Evolutionary conservation across 768 basidiomycete genomes (phyloP).

Genomic region (Termitomyces sp.): DNA sequence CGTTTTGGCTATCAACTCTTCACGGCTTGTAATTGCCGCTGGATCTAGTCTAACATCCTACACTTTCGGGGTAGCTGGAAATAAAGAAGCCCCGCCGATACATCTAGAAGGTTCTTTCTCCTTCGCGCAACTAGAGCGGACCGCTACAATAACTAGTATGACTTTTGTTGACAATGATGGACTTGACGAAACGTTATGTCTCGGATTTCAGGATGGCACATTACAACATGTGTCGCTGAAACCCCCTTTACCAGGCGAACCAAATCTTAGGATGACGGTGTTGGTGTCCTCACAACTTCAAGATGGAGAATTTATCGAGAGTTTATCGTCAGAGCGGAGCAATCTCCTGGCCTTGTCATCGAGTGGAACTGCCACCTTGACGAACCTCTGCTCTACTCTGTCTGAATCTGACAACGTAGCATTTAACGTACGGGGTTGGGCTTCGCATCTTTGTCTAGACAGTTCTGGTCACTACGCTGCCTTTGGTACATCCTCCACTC

Average conservation of each 20-base stretch:
- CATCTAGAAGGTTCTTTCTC: constrained; percentile 42
- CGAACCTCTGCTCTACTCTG: constrained; percentile 16
- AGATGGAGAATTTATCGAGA: constrained; percentile 50
- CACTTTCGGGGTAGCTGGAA: constrained; percentile 32
- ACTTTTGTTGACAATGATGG: constrained; percentile 44
- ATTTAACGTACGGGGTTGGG: constrained; percentile 59
- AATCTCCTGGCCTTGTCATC: constrained; percentile 57
- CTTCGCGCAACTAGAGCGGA: constrained; percentile 29
- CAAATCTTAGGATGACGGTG: constrained; percentile 12
- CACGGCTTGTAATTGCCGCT: constrained; percentile 58
- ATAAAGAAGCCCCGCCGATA: constrained; percentile 38
- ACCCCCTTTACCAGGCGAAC: constrained; percentile 13
- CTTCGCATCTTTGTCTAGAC: constrained; percentile 49
- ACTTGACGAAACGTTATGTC: constrained; percentile 40
- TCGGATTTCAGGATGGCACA: constrained; percentile 60
- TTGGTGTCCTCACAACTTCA: constrained; percentile 22
- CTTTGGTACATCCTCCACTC: constrained; percentile 60
- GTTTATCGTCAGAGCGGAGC: constrained; percentile 43
- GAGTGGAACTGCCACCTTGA: constrained; percentile 42
- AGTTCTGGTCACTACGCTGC: constrained; percentile 58
- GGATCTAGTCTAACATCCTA: constrained; percentile 59
- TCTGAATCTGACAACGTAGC: constrained; percentile 31
- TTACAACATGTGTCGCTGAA: constrained; percentile 41
- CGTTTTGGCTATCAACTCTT: constrained; percentile 48
- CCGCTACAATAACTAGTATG: constrained; percentile 53